phyloP scores from a whole-genome alignment of 768 basidiomycete species.

The Lentinula edodes region DNA sequence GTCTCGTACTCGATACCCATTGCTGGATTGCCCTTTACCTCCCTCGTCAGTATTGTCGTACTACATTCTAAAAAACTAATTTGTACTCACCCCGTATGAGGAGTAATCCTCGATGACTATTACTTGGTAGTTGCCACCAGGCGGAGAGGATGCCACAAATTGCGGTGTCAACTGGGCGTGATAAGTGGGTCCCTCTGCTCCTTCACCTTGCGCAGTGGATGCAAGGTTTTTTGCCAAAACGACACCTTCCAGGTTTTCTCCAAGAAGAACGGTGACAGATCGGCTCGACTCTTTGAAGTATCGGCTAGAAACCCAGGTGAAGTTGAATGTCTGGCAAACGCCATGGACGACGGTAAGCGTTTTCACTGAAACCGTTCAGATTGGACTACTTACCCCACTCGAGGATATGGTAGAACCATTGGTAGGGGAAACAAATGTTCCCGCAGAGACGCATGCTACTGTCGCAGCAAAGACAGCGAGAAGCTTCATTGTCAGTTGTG shows the following conservation, averaged over 20 bases:
- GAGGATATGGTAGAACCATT: not conserved
- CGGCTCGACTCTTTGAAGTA: slow-evolving; percentile 4
- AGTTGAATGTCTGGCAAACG: not conserved
- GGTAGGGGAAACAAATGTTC: not conserved
- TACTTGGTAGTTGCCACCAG: not conserved
- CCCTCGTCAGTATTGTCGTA: not conserved
- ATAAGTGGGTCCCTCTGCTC: not conserved
- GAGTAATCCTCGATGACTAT: not conserved
- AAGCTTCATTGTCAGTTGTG: not conserved
- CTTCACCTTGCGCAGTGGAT: not conserved
- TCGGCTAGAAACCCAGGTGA: slow-evolving; percentile 1
- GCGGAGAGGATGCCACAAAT: not conserved
- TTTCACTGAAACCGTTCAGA: not conserved
- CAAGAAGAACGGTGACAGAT: not conserved
- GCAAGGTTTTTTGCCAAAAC: not conserved
- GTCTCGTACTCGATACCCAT: not conserved
- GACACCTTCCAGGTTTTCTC: not conserved
- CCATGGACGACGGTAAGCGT: not conserved
- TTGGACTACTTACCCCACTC: not conserved
- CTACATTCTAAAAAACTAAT: not conserved
- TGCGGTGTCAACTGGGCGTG: not conserved
- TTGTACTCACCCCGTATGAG: not conserved
- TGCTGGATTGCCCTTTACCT: not conserved
- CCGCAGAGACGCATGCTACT: not conserved
- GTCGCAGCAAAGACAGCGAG: not conserved